Percentiles rank a stretch among this genome's conserved stretches.
These are phyloP conservation scores for Diaporthe capsici DNA, from an alignment of 2,329 filamentous ascomycete genomes.

Conservation along the genomic window DNA sequence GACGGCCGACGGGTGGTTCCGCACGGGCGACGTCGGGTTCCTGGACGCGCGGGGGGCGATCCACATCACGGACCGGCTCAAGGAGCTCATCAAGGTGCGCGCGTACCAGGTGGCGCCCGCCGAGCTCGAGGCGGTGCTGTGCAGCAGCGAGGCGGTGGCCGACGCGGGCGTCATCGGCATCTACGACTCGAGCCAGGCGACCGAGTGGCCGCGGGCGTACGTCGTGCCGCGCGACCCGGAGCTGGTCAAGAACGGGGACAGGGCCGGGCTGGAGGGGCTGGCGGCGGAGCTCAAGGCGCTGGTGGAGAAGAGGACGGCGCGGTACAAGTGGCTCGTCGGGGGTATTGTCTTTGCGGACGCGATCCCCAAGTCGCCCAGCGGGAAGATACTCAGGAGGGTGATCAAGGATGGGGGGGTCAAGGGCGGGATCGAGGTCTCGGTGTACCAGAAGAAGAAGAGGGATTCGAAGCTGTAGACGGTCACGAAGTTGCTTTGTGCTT, in stretches of 20 bases:
- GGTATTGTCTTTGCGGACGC: constrained; percentile 76
- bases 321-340: constrained; percentile 76
- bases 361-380: constrained; percentile 77
- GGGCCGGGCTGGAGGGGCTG: constrained; percentile 58
- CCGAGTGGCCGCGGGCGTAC: constrained; percentile 71
- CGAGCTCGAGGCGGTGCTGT: constrained; percentile 56
- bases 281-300: constrained; percentile 69
- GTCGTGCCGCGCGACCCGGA: constrained; percentile 57
- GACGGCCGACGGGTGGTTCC: constrained; percentile 75
- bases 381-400: constrained; percentile 60
- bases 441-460: constrained; percentile 67
- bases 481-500: neutral
- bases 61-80: constrained; percentile 79
- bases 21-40: constrained; percentile 78
- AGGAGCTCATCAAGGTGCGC: constrained; percentile 68
- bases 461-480: constrained; percentile 69
- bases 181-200: constrained; percentile 66
- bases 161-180: constrained; percentile 72
- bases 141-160: constrained; percentile 51
- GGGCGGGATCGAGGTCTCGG: constrained; percentile 53
- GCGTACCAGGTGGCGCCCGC: constrained; percentile 60
- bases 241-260: constrained; percentile 44
- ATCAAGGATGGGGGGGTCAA: constrained; percentile 54
- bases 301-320: constrained; percentile 71
- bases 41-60: constrained; percentile 68